Evolutionary conservation across 306 rosid genomes (phyloP).

Genomic region (Oxytropis ochrocephala): DNA sequence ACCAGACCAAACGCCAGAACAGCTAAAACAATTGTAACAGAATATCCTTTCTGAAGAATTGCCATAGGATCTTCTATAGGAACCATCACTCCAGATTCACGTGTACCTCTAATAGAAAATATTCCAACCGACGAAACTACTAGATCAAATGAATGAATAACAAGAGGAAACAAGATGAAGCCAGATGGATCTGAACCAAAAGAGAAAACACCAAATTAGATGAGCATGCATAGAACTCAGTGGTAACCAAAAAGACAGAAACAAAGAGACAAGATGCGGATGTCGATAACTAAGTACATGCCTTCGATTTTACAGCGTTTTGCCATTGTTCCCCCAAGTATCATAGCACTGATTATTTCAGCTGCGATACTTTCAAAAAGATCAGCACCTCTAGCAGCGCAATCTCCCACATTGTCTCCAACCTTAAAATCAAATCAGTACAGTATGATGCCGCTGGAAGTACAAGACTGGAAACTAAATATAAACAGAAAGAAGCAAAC

Average conservation of each 20-base stretch:
- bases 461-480: background rate
- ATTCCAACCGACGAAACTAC: constrained; percentile 86
- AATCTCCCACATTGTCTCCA: constrained; percentile 98
- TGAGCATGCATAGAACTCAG: constrained; percentile 6
- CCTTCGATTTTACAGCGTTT: constrained; percentile 90
- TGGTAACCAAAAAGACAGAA: background rate
- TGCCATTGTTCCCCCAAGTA: constrained; percentile 98
- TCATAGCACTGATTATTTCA: constrained; percentile 98
- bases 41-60: constrained; percentile 93
- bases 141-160: constrained; percentile 92
- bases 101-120: constrained; percentile 83
- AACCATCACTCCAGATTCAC: constrained; percentile 67
- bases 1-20: constrained; percentile 89
- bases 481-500: constrained; percentile 8
- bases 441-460: constrained; percentile 9
- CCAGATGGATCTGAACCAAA: constrained; percentile 89
- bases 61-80: constrained; percentile 92
- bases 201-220: constrained; percentile 29
- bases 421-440: constrained; percentile 50
- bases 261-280: background rate
- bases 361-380: constrained; percentile 99
- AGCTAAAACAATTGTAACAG: constrained; percentile 80
- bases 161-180: constrained; percentile 99
- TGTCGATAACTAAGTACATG: constrained; percentile 12
- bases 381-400: constrained; percentile 99